Base-by-base conservation (phyloP, 192 early-diverging fungal species). In the Coemansia sp. region DNA sequence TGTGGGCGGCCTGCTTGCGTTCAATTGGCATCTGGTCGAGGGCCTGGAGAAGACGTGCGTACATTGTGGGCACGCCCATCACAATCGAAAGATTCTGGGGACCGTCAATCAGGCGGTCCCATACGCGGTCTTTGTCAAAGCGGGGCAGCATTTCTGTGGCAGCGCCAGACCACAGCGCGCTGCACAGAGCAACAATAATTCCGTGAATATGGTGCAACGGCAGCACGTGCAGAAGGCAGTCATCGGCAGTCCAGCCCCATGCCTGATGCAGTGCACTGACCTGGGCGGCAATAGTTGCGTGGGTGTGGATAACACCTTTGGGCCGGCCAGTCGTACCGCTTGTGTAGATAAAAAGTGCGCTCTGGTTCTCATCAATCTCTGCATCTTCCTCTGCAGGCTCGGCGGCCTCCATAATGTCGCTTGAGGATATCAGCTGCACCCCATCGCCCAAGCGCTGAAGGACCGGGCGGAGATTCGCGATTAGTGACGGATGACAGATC, bases 11-110 rank as follows among this genome's bases (percentile, higher is more conserved):
- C 1, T 0, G 19, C 65, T 85, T 85, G 48, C 68, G 59, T 19
- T 61, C 66, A 0, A 49, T 29, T 4, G 61, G 51, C 76, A 89
- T 75, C 4, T 51, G 62, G 18, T 86, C 78, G 50, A 88, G 86
- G 14, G 82, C 69, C 47, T 80, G 74, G 12, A 86, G 73, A 45
- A 95, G 74, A 68, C 89, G 90, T 2, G 88, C 83, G 81, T 95
- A 94, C 61, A 94, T 89, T 14, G 94, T 93, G 3, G 94, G 94
- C 12, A 95, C 94, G 4, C 90, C 91, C 94, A 94, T 95, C 55
- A 94, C 88, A 13, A 93, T 55, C 0, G 92, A 85, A 4, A 93
- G 76, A 54, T 86, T 66, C 49, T 84, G 71, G 16, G 74, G 61
- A 5, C 76, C 71, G 37, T 73, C 66, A 48, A 85, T 82, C 68